phyloP scores from a whole-genome alignment of 345 rosid genomes.

The Nasturtium officinale region DNA sequence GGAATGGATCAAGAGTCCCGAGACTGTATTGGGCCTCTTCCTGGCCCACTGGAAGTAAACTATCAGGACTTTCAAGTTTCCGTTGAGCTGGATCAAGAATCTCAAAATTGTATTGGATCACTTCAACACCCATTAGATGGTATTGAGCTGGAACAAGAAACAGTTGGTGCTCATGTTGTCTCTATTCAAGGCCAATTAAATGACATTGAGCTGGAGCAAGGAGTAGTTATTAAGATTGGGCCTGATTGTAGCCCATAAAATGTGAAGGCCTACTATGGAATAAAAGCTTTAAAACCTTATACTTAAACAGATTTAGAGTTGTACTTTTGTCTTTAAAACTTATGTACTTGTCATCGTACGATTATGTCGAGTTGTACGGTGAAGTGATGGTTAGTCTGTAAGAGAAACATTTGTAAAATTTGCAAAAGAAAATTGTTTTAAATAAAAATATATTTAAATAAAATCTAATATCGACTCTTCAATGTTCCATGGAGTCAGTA shows the following conservation, averaged over 20 bases:
- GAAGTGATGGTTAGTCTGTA: background rate
- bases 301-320: background rate
- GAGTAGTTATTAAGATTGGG: background rate
- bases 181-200: background rate
- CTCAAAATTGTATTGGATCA: background rate
- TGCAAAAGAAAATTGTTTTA: background rate
- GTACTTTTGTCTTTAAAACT: background rate
- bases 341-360: constrained; percentile 19
- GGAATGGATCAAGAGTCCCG: background rate
- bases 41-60: background rate
- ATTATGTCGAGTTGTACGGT: background rate
- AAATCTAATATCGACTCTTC: constrained; percentile 13
- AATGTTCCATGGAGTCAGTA: constrained; percentile 7
- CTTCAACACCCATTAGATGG: background rate
- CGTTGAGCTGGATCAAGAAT: background rate
- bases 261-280: background rate
- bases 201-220: background rate
- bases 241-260: background rate
- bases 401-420: background rate
- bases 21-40: background rate
- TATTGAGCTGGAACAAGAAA: background rate
- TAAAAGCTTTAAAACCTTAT: background rate
- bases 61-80: too few species aligned
- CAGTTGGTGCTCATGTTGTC: background rate
- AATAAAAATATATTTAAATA: background rate